Evolutionary conservation across 345 rosid genomes (phyloP), one percentile per base, ranked within the genome.

Genomic region (Diplotaxis tenuifolia): DNA sequence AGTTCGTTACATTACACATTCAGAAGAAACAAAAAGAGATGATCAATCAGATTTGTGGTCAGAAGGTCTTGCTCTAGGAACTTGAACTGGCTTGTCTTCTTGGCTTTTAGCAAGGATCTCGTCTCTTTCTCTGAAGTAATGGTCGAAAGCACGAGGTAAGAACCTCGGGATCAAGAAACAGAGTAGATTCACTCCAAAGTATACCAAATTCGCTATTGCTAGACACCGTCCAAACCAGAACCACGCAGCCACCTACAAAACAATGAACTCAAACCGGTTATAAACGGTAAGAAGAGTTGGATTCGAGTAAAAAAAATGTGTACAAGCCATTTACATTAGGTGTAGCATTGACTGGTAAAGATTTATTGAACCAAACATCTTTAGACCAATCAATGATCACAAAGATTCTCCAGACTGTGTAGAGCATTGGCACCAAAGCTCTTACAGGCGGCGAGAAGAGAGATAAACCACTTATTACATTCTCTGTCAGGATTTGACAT

Each of bases 401-500:
- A 57, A 90, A 92, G 74, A 85, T 75, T 79, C 99, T 84, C 82
- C 94, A 82, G 2, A 86, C 87, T 0, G 98, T 88, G 59, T 92
- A 95, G 42, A 92, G 81, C 75, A 95, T 16, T 0, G 96, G 99
- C 9, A 92, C 96, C 10, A 92, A 62, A 0, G 94, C 96, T 75
- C 96, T 85, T 62, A 92, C 96, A 1, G 99, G 98, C 0, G 89
- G 83, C 6, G 96, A 95, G 66, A 92, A 90, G 42, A 90, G 75
- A 1, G 93, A 87, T 47, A 92, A 21, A 36, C 98, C 83, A 21
- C 91, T 86, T 16, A 92, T 82, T 6, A 90, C 63, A 69, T 90
- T 95, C 81, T 92, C 96, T 0, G 96, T 85, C 18, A 95, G 86
- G 58, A 95, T 92, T 79, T 95, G 99, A 77, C 86, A 95, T 0